These are phyloP conservation scores for Rhodomyrtus tomentosa DNA, from an alignment of 345 rosid species.

Conservation along the genomic window DNA sequence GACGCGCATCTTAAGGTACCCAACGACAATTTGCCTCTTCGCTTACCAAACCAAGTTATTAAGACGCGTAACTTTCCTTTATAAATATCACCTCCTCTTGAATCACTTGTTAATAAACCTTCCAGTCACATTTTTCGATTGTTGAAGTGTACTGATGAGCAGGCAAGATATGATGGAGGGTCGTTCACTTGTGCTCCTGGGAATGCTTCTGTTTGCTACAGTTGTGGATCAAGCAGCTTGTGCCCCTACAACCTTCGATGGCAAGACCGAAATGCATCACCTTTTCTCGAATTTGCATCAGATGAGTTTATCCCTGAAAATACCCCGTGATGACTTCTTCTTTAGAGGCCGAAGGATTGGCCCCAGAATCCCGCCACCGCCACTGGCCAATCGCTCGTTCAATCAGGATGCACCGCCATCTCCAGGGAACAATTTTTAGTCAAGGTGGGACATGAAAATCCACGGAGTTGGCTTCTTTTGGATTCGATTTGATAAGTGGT, in stretches of 20 bases:
- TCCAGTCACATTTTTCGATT: too few species aligned
- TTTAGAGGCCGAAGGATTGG: not conserved
- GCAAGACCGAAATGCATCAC: not conserved
- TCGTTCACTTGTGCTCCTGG: not conserved
- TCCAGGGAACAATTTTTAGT: not conserved
- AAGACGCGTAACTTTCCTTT: accelerated
- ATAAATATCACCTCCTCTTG: accelerated
- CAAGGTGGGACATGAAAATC: not conserved
- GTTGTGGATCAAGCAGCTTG: not conserved
- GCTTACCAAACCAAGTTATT: not conserved
- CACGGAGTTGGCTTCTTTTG: not conserved
- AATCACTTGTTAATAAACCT: too few species aligned
- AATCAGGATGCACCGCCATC: not conserved
- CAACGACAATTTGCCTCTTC: accelerated
- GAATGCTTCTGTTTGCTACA: not conserved
- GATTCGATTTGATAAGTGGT: not conserved
- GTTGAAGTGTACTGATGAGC: too few species aligned
- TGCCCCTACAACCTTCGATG: not conserved
- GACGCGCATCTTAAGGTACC: too few species aligned
- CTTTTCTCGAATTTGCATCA: not conserved
- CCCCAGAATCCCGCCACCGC: accelerated
- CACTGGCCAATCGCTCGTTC: accelerated
- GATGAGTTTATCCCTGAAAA: accelerated
- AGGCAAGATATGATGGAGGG: too few species aligned
- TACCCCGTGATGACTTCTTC: not conserved